phyloP scores from a whole-genome alignment of 2,329 filamentous ascomycete genomes.

The Apiospora phragmitis region DNA sequence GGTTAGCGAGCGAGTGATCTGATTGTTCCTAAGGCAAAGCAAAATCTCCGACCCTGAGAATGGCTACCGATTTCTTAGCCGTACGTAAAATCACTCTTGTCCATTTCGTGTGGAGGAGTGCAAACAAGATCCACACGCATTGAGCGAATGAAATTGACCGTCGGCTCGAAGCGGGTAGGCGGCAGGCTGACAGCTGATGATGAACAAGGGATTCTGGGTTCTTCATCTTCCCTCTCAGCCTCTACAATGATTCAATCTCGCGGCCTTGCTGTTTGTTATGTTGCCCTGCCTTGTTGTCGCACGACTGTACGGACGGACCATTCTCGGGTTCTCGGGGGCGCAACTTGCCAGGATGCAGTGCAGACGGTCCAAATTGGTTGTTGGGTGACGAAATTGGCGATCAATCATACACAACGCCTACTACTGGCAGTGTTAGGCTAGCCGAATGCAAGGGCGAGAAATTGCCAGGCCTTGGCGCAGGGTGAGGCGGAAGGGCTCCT shows the following conservation, averaged over 20 bases:
- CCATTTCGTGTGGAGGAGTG: background rate
- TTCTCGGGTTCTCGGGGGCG: background rate
- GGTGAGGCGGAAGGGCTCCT: background rate
- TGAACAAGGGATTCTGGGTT: background rate
- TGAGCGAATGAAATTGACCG: background rate
- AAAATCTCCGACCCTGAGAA: background rate
- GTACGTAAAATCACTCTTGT: background rate
- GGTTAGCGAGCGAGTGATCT: background rate
- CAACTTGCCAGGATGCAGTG: background rate
- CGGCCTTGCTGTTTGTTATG: background rate
- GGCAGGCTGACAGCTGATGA: background rate
- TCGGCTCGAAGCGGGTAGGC: background rate
- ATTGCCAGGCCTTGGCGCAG: background rate
- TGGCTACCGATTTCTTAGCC: background rate
- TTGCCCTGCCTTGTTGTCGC: background rate
- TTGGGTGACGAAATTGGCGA: background rate
- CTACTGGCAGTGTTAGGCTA: background rate
- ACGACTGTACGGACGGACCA: background rate
- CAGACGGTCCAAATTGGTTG: background rate
- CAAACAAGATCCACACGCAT: background rate
- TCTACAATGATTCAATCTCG: background rate
- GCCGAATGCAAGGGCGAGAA: conserved; percentile 2
- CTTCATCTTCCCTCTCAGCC: background rate
- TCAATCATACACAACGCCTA: background rate
- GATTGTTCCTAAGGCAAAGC: background rate